Evolutionary conservation across 139 green algal species (phyloP).

Genomic region (Coelastrella sp.): DNA sequence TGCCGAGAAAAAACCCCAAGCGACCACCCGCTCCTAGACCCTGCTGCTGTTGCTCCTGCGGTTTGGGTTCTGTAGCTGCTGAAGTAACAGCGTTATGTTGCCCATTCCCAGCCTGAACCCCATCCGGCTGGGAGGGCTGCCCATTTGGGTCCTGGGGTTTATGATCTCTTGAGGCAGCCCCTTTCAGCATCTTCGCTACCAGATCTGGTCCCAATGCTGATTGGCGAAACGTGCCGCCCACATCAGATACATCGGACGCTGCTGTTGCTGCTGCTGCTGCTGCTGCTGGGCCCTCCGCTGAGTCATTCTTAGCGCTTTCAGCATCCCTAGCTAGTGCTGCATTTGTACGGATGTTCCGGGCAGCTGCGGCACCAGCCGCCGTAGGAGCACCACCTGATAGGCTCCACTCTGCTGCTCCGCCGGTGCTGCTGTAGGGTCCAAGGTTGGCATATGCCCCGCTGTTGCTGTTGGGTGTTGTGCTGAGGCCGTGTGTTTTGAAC

Average conservation of each 20-base stretch:
- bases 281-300: background rate
- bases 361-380: background rate
- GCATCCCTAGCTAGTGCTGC: background rate
- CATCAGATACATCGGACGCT: background rate
- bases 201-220: too few species aligned
- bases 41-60: constrained; percentile 11
- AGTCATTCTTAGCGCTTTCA: background rate
- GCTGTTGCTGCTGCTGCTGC: background rate
- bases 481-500: background rate
- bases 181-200: background rate
- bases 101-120: background rate
- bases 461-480: background rate
- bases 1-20: background rate
- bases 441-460: background rate
- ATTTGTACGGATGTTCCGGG: background rate
- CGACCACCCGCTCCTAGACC: background rate
- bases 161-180: too few species aligned
- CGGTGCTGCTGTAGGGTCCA: background rate
- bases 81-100: background rate
- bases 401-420: constrained; percentile 3
- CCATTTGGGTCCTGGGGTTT: background rate
- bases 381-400: background rate
- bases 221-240: background rate
- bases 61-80: too few species aligned
- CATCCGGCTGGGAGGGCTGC: background rate